Evolutionary conservation across 169 alveolate species (phyloP).

Genomic region (Cardiosporidium cionae): DNA sequence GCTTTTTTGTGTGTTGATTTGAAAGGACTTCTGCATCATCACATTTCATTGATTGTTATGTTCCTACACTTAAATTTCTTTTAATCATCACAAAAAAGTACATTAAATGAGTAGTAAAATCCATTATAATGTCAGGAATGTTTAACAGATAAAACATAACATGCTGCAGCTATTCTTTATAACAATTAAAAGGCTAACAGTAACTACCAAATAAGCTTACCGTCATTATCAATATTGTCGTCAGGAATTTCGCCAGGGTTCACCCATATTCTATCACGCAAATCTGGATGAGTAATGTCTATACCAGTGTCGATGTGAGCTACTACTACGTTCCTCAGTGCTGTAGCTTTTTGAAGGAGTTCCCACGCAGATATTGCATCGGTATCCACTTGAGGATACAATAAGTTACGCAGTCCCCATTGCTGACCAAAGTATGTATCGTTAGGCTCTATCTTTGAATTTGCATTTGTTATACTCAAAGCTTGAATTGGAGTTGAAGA

Average conservation of each 20-base stretch:
- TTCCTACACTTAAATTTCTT: too few relatives aligned
- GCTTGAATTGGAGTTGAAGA: background rate
- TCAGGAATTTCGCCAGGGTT: conserved; percentile 43
- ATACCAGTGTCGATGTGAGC: conserved; percentile 58
- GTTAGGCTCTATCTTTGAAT: background rate
- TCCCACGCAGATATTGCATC: background rate
- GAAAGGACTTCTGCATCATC: background rate
- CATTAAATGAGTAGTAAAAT: background rate
- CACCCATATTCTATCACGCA: conserved; percentile 40
- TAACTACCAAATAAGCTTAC: conserved; percentile 7
- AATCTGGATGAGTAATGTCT: conserved; percentile 40
- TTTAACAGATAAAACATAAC: background rate
- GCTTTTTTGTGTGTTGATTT: background rate
- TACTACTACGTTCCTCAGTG: conserved; percentile 20
- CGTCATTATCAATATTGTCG: conserved; percentile 51
- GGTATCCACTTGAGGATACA: background rate
- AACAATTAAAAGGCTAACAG: background rate
- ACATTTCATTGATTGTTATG: background rate
- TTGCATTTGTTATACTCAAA: background rate
- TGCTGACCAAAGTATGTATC: background rate
- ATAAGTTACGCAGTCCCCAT: background rate
- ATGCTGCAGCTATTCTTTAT: background rate
- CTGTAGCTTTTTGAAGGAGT: background rate
- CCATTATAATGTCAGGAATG: background rate
- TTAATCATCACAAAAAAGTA: too few relatives aligned